Percentiles rank a stretch among this genome's conserved stretches.
Evolutionary conservation across 2,329 filamentous ascomycete genomes (phyloP).

Genomic region (Lachnellula cervina): DNA sequence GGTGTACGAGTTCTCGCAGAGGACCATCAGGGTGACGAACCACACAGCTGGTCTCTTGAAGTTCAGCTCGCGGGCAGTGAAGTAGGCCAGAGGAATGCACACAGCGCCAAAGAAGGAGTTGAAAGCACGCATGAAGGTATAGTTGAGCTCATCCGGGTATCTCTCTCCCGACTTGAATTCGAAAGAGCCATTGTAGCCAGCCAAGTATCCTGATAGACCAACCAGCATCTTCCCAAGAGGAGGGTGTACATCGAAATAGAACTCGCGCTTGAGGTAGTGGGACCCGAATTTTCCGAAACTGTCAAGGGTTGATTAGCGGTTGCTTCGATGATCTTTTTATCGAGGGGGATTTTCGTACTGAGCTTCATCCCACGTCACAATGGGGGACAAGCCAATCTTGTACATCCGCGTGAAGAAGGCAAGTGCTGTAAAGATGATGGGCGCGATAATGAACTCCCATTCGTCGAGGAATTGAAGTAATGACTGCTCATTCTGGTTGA

Average conservation of each 20-base stretch:
- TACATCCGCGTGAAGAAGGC: slow-evolving; percentile 64
- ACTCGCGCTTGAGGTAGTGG: slow-evolving; percentile 97
- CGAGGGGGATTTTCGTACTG: slow-evolving; percentile 49
- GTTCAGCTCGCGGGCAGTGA: slow-evolving; percentile 84
- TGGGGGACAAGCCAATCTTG: slow-evolving; percentile 67
- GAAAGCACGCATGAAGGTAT: slow-evolving; percentile 97
- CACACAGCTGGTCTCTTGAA: slow-evolving; percentile 84
- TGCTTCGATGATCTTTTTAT: slow-evolving; percentile 21
- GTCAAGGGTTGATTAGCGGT: slow-evolving; percentile 15
- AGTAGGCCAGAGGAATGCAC: slow-evolving; percentile 92
- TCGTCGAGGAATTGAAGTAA: slow-evolving; percentile 58
- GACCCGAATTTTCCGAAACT: slow-evolving; percentile 97
- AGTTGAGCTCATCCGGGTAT: slow-evolving; percentile 90
- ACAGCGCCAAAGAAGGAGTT: slow-evolving; percentile 92
- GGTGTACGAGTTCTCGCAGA: slow-evolving; percentile 98
- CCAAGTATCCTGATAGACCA: slow-evolving; percentile 89
- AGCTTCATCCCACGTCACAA: slow-evolving; percentile 73
- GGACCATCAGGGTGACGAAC: slow-evolving; percentile 93
- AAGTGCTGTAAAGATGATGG: slow-evolving; percentile 55
- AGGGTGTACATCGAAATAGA: slow-evolving; percentile 96
- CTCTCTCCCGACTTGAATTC: slow-evolving; percentile 98
- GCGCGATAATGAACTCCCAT: slow-evolving; percentile 58
- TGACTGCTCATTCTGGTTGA: slow-evolving; percentile 43
- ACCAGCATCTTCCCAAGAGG: slow-evolving; percentile 98
- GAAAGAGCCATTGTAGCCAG: slow-evolving; percentile 97